phyloP scores from a whole-genome alignment of 73 alveolate genomes.

The Effrenium voratum region DNA sequence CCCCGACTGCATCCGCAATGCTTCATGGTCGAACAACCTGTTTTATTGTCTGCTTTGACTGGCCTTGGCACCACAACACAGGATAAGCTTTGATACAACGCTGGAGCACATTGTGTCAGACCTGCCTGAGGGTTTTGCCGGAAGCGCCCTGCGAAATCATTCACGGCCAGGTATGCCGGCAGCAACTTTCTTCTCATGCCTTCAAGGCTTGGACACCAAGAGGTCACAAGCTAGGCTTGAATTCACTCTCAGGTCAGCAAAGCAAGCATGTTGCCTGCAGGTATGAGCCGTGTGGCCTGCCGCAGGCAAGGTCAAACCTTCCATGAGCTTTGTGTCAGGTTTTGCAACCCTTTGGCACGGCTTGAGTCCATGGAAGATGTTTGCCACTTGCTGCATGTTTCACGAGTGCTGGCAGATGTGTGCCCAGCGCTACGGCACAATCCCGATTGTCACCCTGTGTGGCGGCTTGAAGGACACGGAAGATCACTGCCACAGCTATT shows the following conservation, averaged over 20 bases:
- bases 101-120: slow-evolving; percentile 42
- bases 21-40: too few species aligned
- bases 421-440: slow-evolving; percentile 89
- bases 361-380: not conserved
- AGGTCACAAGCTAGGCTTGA: not conserved
- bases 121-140: not conserved
- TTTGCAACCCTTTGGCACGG: not conserved
- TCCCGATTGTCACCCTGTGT: slow-evolving; percentile 68
- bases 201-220: slow-evolving; percentile 6
- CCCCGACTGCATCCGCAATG: too few species aligned
- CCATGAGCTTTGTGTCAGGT: not conserved
- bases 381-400: not conserved
- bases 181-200: slow-evolving; percentile 80
- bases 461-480: slow-evolving; percentile 92
- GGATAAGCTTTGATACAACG: slow-evolving; percentile 60
- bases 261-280: slow-evolving; percentile 6
- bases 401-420: slow-evolving; percentile 56
- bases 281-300: slow-evolving; percentile 86
- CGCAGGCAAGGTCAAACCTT: slow-evolving; percentile 23
- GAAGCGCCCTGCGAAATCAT: too few species aligned
- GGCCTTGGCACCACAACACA: not conserved
- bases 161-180: slow-evolving; percentile 81
- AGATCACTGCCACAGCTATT: too few species aligned
- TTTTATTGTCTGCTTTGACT: too few species aligned
- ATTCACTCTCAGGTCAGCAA: not conserved